Evolutionary conservation across 2,329 filamentous ascomycete species (phyloP), one percentile per base, ranked within the genome.

Genomic region (Fusarium sp.): DNA sequence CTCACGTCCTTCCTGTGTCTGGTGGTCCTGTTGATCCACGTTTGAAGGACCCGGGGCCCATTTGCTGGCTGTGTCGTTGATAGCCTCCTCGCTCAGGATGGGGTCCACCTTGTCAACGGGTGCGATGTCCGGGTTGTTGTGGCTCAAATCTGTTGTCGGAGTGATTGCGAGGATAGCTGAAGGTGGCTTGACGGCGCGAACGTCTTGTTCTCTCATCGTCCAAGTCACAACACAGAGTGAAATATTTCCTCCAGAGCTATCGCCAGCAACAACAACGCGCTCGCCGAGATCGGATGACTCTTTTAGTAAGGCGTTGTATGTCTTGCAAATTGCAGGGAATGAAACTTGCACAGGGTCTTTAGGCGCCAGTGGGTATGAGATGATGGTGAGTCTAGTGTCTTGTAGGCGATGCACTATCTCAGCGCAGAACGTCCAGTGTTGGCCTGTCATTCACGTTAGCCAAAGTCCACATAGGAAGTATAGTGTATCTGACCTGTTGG

Each of bases 161-260:
- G 78, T 82, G 3, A 87, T 82, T 0, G 67, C 73, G 7, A 77
- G 19, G 1, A 77, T 59, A 0, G 73, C 74, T 0, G 74, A 75
- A 14, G 86, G 77, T 2, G 85, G 49, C 4, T 48, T 69, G 10
- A 42, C 28, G 3, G 36, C 50, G 8, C 71, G 57, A 0, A 63
- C 59, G 3, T 73, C 72, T 42, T 21, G 77, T 39, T 77, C 75
- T 1, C 23, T 53, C 19, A 84, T 58, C 0, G 77, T 70, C 36
- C 85, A 73, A 1, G 73, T 52, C 0, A 71, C 74, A 0, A 76
- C 59, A 11, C 72, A 71, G 0, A 87, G 74, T 0, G 81, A 78
- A 6, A 88, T 77, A 59, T 88, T 88, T 0, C 81, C 86, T 0
- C 86, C 86, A 0, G 85, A 83, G 0, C 83, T 86, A 54, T 88